A percentile compares a stretch with the other conserved stretches of the same genome.
Evolutionary conservation across 371 early-diverging fungal species (phyloP).

Genomic region (Polyrhizophydium stewartii): DNA sequence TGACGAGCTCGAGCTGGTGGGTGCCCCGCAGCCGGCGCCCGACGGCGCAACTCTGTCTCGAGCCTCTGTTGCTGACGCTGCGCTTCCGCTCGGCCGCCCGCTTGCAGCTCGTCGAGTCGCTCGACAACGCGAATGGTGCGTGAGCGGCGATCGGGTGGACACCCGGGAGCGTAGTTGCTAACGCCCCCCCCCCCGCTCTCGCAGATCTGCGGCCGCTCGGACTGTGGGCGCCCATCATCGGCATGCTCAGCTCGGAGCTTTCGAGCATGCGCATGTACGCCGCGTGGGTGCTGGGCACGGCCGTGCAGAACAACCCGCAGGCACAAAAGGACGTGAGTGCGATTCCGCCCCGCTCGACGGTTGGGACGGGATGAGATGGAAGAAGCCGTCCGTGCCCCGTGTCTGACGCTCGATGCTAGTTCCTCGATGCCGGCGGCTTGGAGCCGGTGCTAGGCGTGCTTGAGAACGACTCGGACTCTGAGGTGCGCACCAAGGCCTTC

Average conservation of each 20-base stretch:
- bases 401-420: conserved; percentile 31
- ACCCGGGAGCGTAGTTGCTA: background rate
- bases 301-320: conserved; percentile 86
- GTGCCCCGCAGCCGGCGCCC: background rate
- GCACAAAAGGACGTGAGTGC: conserved; percentile 66
- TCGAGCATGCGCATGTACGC: conserved; percentile 67
- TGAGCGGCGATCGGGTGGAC: background rate
- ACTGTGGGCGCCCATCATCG: conserved; percentile 79
- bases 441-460: conserved; percentile 52
- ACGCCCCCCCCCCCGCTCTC: too few species aligned
- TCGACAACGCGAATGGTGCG: conserved; percentile 89
- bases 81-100: background rate
- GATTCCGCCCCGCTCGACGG: background rate
- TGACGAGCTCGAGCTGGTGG: conserved; percentile 88
- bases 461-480: conserved; percentile 40
- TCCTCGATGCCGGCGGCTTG: conserved; percentile 59
- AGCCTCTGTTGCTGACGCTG: too few species aligned
- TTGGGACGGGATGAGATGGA: background rate
- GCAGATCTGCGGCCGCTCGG: conserved; percentile 82
- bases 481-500: conserved; percentile 67
- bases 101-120: conserved; percentile 80
- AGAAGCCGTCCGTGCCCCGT: background rate
- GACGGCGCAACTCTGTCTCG: too few species aligned
- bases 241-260: conserved; percentile 39
- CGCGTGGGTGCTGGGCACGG: conserved; percentile 90